phyloP scores from a whole-genome alignment of 495 filamentous ascomycete genomes.

The Trichoderma asperelloides region DNA sequence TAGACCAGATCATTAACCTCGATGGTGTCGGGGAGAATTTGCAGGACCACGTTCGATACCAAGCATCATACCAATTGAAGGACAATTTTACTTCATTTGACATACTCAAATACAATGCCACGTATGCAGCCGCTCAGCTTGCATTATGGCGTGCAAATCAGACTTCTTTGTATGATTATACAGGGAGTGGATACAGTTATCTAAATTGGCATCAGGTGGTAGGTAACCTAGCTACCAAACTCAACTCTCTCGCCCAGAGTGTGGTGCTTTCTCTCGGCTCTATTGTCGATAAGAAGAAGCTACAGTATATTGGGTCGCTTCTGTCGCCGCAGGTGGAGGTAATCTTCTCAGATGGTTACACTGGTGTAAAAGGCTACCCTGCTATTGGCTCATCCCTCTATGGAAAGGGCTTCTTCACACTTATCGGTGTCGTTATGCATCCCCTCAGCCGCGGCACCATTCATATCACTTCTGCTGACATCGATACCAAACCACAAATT shows the following conservation, averaged over 20 bases:
- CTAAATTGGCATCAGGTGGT: constrained; percentile 16
- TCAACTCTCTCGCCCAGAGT: constrained; percentile 12
- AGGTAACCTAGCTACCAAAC: background rate
- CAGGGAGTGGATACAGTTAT: constrained; percentile 18
- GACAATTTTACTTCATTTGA: constrained; percentile 15
- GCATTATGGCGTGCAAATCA: constrained; percentile 13
- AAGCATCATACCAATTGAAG: constrained; percentile 11
- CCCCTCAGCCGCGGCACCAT: constrained; percentile 46
- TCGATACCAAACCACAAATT: constrained; percentile 14
- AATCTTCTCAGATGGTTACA: constrained; percentile 24
- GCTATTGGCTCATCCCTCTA: constrained; percentile 17
- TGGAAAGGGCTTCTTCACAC: constrained; percentile 31
- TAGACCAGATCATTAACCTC: constrained; percentile 37
- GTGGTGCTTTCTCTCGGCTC: background rate
- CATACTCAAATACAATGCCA: constrained; percentile 12
- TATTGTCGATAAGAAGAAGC: constrained; percentile 14
- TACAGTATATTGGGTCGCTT: constrained; percentile 16
- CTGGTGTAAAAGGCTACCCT: constrained; percentile 26
- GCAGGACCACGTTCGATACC: constrained; percentile 37
- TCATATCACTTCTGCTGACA: constrained; percentile 31
- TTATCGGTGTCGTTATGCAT: constrained; percentile 30
- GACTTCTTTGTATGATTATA: constrained; percentile 17
- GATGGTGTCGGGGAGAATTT: constrained; percentile 51
- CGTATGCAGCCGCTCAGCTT: constrained; percentile 17
- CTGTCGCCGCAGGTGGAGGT: constrained; percentile 24